Conservation (phyloP, 805 yeast species). For the Candida railenensis region DNA sequence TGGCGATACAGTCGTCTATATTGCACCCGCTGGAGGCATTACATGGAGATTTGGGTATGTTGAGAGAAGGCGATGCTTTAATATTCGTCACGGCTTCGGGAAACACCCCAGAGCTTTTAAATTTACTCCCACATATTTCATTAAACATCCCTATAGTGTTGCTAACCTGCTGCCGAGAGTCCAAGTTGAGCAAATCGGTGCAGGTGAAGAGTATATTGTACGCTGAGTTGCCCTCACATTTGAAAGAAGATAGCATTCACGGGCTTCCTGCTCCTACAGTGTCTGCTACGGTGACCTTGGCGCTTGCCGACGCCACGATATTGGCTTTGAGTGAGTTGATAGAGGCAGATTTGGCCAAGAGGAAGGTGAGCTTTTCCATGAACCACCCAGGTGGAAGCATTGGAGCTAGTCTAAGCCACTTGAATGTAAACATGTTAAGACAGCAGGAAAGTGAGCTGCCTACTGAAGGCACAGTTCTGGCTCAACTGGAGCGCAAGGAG, state of each 20-base stretch:
- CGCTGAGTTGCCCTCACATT: conserved; percentile 58
- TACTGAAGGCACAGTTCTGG: neutral
- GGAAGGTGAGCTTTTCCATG: conserved; percentile 60
- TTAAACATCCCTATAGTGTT: conserved; percentile 52
- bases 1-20: conserved; percentile 64
- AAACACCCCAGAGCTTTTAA: conserved; percentile 72
- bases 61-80: conserved; percentile 57
- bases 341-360: conserved; percentile 50
- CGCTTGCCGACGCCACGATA: conserved; percentile 75
- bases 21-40: conserved; percentile 86
- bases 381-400: conserved; percentile 93
- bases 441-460: neutral
- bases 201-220: conserved; percentile 53
- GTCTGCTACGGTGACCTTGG: conserved; percentile 73
- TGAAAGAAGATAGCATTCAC: conserved; percentile 61
- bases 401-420: conserved; percentile 50
- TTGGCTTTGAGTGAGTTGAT: conserved; percentile 71
- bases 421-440: conserved; percentile 18
- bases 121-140: conserved; percentile 58
- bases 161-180: conserved; percentile 61
- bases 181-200: conserved; percentile 51
- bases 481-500: neutral
- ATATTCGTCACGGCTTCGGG: conserved; percentile 79
- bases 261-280: conserved; percentile 89
- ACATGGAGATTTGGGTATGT: conserved; percentile 84